These are phyloP conservation scores for Isoetes engelmannii DNA, from an alignment of 83 land plant species.

Conservation along the genomic window DNA sequence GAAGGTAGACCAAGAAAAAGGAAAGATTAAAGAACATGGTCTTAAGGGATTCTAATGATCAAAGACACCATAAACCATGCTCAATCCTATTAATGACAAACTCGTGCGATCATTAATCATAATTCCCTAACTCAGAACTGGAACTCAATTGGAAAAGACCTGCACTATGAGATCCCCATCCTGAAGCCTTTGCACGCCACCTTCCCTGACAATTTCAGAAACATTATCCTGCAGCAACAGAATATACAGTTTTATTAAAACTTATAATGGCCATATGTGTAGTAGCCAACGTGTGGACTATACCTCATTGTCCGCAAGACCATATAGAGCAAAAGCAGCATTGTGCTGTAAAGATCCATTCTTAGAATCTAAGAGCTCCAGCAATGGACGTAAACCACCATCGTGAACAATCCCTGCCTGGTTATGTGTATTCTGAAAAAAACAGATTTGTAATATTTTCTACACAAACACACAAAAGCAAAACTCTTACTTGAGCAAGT, in stretches of 20 bases:
- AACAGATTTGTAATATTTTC: not conserved
- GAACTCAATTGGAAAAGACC: constrained; percentile 25
- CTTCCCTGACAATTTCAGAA: constrained; percentile 84
- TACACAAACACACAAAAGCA: constrained; percentile 3
- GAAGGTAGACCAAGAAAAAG: not conserved
- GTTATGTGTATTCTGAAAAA: constrained; percentile 80
- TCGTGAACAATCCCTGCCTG: constrained; percentile 96
- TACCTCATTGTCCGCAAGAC: constrained; percentile 97
- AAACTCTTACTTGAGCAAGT: constrained; percentile 78
- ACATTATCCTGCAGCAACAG: constrained; percentile 60
- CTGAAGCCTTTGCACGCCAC: constrained; percentile 89
- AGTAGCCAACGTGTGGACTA: not conserved
- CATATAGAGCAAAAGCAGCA: constrained; percentile 97
- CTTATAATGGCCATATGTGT: too few species aligned
- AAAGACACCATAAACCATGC: too few species aligned
- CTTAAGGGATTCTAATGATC: too few species aligned
- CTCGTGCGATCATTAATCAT: too few species aligned
- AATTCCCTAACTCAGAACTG: too few species aligned
- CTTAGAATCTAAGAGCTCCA: constrained; percentile 87
- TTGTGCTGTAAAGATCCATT: constrained; percentile 91
- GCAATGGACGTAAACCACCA: constrained; percentile 78
- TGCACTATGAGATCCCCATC: constrained; percentile 91
- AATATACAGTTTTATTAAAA: not conserved
- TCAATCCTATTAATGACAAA: too few species aligned
- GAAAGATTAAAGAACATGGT: not conserved